A percentile compares a stretch with the other conserved stretches of the same genome.
Evolutionary conservation across 2,329 filamentous ascomycete species (phyloP).

Genomic region (Juglanconis oblonga): DNA sequence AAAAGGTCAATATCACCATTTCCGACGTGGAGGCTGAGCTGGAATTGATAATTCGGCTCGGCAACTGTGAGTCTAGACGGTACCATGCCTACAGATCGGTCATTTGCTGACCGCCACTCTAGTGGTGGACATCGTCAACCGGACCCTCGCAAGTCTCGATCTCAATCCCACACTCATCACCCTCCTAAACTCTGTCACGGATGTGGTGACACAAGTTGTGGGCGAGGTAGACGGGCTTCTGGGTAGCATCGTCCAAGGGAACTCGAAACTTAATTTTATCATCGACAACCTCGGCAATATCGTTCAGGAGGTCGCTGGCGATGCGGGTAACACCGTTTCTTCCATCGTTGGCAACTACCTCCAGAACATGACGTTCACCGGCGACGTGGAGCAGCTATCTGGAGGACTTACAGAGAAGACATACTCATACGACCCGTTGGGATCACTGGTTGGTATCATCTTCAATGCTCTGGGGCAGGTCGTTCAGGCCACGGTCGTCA

Average conservation of each 20-base stretch:
- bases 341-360: slow-evolving; percentile 57
- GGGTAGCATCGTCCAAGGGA: slow-evolving; percentile 55
- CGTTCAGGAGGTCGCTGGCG: slow-evolving; percentile 54
- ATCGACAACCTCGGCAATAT: slow-evolving; percentile 63
- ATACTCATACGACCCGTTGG: slow-evolving; percentile 48
- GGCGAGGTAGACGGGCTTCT: slow-evolving; percentile 58
- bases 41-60: slow-evolving; percentile 57
- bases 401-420: slow-evolving; percentile 45
- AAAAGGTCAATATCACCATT: slow-evolving; percentile 59
- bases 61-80: slow-evolving; percentile 33
- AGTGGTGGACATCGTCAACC: slow-evolving; percentile 59
- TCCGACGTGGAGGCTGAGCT: slow-evolving; percentile 57
- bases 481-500: slow-evolving; percentile 43
- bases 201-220: slow-evolving; percentile 50
- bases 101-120: neutral
- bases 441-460: slow-evolving; percentile 51
- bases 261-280: slow-evolving; percentile 51
- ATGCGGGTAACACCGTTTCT: slow-evolving; percentile 41
- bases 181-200: slow-evolving; percentile 50
- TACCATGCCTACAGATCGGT: neutral
- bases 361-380: slow-evolving; percentile 55
- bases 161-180: slow-evolving; percentile 60
- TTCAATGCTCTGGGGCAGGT: slow-evolving; percentile 54
- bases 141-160: slow-evolving; percentile 57
- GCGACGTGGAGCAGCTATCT: slow-evolving; percentile 31